Evolutionary conservation across 257 asterid genomes (phyloP), one percentile per base, ranked within the genome.

Genomic region (Apocynum venetum): DNA sequence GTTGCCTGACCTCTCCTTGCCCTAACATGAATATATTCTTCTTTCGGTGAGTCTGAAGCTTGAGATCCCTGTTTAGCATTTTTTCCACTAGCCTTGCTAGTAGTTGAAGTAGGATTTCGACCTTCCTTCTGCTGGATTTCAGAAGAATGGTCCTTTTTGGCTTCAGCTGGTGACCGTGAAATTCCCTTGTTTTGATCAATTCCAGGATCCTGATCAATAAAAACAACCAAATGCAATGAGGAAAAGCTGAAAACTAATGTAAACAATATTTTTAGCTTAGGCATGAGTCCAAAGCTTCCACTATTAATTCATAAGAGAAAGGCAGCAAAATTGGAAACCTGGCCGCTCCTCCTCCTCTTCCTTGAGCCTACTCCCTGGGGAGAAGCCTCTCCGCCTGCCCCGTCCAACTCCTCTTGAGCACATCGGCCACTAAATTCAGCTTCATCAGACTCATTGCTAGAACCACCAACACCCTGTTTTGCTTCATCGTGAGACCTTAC

Each of bases 1-100:
- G 99, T 93, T 2, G 99, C 99, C 85, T 93, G 99, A 48, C 99
- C 99, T 82, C 97, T 83, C 59, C 97, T 84, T 72, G 99, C 98
- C 72, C 99, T 82, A 72, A 91, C 83, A 61, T 90, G 97, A 71
- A 96, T 89, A 79, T 96, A 93, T 31, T 91, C 97, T 77, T 91
- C 96, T 83, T 93, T 93, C 4, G 93, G 90, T 17, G 80, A 82
- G 84, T 89, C 98, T 8, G 99, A 91, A 70, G 94, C 87, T 82
- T 87, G 93, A 40, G 95, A 84, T 20, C 89, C 94, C 80, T 87
- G 91, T 79, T 91, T 90, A 83, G 78, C 83, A 40, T 89, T 78
- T 80, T 90, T 92, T 71, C 93, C 91, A 44, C 90, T 86, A 6
- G 89, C 84, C 82, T 88, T 90, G 86, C 80, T 74, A 13, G 78